Evolutionary conservation across 345 rosid genomes (phyloP).

Genomic region (Geranium rotundifolium): DNA sequence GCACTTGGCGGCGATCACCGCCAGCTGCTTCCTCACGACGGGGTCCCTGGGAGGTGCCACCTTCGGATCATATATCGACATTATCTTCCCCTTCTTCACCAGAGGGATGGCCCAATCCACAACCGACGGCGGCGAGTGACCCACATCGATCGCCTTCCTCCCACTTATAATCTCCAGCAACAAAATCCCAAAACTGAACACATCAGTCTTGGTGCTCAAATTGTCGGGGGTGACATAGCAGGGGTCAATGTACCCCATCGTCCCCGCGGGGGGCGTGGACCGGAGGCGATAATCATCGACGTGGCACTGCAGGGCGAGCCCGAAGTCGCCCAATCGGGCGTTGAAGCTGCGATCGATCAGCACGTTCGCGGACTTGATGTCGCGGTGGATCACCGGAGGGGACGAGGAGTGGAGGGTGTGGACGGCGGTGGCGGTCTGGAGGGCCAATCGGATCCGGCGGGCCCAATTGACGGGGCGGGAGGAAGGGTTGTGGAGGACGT

Average conservation of each 20-base stretch:
- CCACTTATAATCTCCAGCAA: slow-evolving; percentile 87
- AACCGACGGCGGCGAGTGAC: slow-evolving; percentile 80
- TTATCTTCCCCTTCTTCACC: slow-evolving; percentile 73
- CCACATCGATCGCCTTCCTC: slow-evolving; percentile 85
- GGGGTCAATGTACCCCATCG: slow-evolving; percentile 95
- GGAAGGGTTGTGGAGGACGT: slow-evolving; percentile 56
- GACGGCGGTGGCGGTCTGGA: slow-evolving; percentile 77
- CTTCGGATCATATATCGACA: slow-evolving; percentile 66
- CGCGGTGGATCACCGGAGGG: slow-evolving; percentile 84
- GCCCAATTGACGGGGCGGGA: slow-evolving; percentile 63
- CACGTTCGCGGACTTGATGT: slow-evolving; percentile 95
- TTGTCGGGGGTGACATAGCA: slow-evolving; percentile 93
- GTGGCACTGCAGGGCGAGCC: slow-evolving; percentile 78
- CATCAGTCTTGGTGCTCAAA: slow-evolving; percentile 88
- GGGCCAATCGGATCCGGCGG: slow-evolving; percentile 61
- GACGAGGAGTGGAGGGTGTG: slow-evolving; percentile 60
- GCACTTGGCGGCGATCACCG: slow-evolving; percentile 74
- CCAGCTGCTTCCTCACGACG: slow-evolving; percentile 65
- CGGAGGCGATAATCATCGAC: slow-evolving; percentile 58
- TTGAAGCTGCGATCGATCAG: slow-evolving; percentile 76
- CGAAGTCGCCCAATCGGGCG: slow-evolving; percentile 94
- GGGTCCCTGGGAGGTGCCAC: slow-evolving; percentile 56
- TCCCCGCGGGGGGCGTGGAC: slow-evolving; percentile 98
- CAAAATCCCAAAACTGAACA: slow-evolving; percentile 95
- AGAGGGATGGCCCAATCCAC: slow-evolving; percentile 97